phyloP scores from a whole-genome alignment of 257 asterid species.

The Striga asiatica region DNA sequence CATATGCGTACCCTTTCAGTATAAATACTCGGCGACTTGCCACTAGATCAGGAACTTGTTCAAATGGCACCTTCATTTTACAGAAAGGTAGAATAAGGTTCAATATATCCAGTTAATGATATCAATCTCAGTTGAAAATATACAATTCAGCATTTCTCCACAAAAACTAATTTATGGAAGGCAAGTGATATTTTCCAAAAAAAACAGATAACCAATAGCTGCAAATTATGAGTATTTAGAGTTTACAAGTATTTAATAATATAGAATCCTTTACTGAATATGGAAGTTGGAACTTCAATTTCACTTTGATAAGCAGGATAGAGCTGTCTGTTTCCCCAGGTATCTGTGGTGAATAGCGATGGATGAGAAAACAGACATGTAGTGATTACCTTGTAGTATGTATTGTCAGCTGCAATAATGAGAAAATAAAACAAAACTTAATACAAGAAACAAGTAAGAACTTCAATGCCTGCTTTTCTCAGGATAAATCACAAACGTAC shows the following conservation, averaged over 20 bases:
- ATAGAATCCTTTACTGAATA: not conserved
- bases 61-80: slow-evolving; percentile 79
- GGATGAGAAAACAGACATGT: slow-evolving; percentile 13
- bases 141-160: not conserved
- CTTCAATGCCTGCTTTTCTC: not conserved
- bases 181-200: not conserved
- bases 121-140: not conserved
- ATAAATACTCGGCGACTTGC: slow-evolving; percentile 71
- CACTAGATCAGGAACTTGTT: slow-evolving; percentile 92
- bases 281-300: slow-evolving; percentile 12
- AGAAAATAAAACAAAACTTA: not conserved
- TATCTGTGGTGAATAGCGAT: not conserved
- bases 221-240: no score
- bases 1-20: slow-evolving; percentile 79
- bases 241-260: no score
- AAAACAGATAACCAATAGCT: no score
- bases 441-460: slow-evolving; percentile 6
- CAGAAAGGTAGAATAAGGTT: slow-evolving; percentile 9
- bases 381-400: slow-evolving; percentile 69
- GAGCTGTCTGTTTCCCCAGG: slow-evolving; percentile 5
- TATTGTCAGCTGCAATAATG: slow-evolving; percentile 52
- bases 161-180: not conserved
- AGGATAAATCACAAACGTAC: slow-evolving; percentile 23
- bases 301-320: slow-evolving; percentile 10
- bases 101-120: slow-evolving; percentile 8